Base-by-base conservation (phyloP, 2,329 filamentous ascomycete genomes). In the Cryphonectria naterciae region DNA sequence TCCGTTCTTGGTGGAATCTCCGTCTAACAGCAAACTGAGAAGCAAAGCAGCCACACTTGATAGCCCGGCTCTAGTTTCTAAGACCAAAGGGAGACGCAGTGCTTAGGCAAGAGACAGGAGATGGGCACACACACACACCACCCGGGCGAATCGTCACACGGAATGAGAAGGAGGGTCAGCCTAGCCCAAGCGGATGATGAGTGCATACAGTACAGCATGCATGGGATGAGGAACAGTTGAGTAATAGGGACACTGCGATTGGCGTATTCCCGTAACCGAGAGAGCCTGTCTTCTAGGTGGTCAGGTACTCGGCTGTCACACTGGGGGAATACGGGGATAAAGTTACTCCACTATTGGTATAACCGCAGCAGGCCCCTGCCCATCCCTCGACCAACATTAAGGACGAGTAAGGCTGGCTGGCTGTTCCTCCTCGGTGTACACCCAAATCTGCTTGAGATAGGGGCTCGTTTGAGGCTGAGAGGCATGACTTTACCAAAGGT, bases 201-300 rank as follows among this genome's bases (percentile, higher is more conserved):
- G 52, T 13, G 10, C 52, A 32, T 56, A 32, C 52, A 17, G 25
- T 15, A 52, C 8, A 10, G 10, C 7, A 49, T 49, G 46, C 46
- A 19, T 58, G 28, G n/a, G 52, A 32, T 19, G 54, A 58, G 28
- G 5, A 32, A 32, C 54, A 58, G 25, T 13, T 58, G 54, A 32
- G 54, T 58, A 58, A 58, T 58, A 17, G 13, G 54, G 54, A 35
- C 25, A 35, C 13, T 58, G 54, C 54, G 13, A 32, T 54, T 25
- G 52, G 52, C 52, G 52, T 54, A 54, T 54, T 58, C 54, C 54
- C 54, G 54, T 17, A 19, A 17, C 54, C 54, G 13, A 58, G 54
- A 58, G 54, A 19, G 54, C 5, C 4, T 58, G 52, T 11, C n/a
- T 49, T 49, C n/a, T 13, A 56, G 4, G 25, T 28, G 52, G 11